Percentiles rank a stretch among this genome's conserved stretches.
Conservation (phyloP, 129 eudicot species). For the Chrysanthemum lavandulifolium region DNA sequence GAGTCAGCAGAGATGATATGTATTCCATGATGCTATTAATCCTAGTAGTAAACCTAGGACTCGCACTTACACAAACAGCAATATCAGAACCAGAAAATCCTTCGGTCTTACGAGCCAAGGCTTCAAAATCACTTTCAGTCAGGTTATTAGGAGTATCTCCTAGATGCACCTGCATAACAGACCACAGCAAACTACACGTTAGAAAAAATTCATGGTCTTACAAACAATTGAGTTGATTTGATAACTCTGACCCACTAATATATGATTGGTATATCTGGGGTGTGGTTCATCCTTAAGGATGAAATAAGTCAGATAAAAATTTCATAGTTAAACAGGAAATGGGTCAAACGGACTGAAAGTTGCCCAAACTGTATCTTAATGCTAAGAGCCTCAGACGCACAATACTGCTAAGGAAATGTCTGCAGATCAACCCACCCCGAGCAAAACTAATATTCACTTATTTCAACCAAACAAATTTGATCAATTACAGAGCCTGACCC, state of each 20-base stretch:
- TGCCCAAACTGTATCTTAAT: not conserved
- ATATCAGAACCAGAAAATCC: conserved; percentile 99
- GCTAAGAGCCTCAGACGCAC: not conserved
- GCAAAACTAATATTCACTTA: too few species aligned
- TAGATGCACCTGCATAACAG: conserved; percentile 76
- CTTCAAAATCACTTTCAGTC: conserved; percentile 89
- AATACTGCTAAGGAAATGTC: not conserved
- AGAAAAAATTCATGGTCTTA: not conserved
- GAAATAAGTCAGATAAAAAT: too few species aligned
- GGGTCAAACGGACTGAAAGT: too few species aligned
- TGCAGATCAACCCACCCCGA: conserved; percentile 1
- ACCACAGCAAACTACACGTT: conserved; percentile 12
- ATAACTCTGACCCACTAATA: not conserved
- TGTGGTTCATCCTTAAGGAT: not conserved
- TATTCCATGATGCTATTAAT: not conserved
- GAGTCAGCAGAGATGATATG: not conserved
- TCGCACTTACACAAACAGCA: conserved; percentile 87
- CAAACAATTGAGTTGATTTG: not conserved
- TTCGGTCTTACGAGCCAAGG: conserved; percentile 80
- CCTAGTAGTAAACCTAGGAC: not conserved
- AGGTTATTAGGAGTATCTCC: conserved; percentile 97
- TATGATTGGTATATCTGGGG: not conserved
- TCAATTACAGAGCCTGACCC: not conserved
- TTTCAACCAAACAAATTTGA: not conserved
- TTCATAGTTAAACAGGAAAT: too few species aligned